Base-by-base conservation (phyloP, 495 filamentous ascomycete species). In the Aspergillus ostianus region DNA sequence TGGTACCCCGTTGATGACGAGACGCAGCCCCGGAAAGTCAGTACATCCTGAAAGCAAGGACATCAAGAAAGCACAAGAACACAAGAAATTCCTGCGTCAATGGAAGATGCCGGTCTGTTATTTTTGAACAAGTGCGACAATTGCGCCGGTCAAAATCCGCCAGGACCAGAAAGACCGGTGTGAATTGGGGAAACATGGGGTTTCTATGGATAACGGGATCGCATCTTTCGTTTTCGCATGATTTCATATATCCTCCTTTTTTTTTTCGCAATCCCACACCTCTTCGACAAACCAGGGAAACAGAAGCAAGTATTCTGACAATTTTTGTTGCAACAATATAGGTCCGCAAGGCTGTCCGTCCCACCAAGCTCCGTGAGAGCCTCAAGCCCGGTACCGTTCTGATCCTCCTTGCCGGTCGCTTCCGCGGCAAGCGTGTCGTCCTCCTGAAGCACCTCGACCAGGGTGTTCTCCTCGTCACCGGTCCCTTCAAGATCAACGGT, bases 401-500 rank as follows among this genome's bases (percentile, higher is more conserved):
- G 71, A 98, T 99, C 79, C 90, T 99, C 76, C 91, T 99, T 72
- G 94, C 95, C 79, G 95, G 95, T 70, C 94, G 95, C 73, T 99
- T 98, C 90, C 94, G 95, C 70, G 95, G 95, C 84, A 98, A 97
- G 90, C 95, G 95, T 75, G 95, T 99, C 72, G 83, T 99, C 73
- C 92, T 97, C 77, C 90, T 99, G 77, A 98, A 97, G 85, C 83
- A 87, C 81, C 92, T 99, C 73, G 80, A 88, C 70, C 90, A 97
- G 82, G 95, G 95, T 79, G 90, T 97, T 63, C 92, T 99, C 73
- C 91, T 99, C 72, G 90, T 99, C 66, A 99, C 95, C 71, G 95
- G 95, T 67, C 95, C 95, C 72, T 99, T 97, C 89, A 98, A 96
- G 88, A 88, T 98, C 84, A 99, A 99, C 82, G 95, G 95, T 80